A percentile compares a stretch with the other conserved stretches of the same genome.
phyloP scores from a whole-genome alignment of 2,329 filamentous ascomycete species.

The Xylariales sp. region DNA sequence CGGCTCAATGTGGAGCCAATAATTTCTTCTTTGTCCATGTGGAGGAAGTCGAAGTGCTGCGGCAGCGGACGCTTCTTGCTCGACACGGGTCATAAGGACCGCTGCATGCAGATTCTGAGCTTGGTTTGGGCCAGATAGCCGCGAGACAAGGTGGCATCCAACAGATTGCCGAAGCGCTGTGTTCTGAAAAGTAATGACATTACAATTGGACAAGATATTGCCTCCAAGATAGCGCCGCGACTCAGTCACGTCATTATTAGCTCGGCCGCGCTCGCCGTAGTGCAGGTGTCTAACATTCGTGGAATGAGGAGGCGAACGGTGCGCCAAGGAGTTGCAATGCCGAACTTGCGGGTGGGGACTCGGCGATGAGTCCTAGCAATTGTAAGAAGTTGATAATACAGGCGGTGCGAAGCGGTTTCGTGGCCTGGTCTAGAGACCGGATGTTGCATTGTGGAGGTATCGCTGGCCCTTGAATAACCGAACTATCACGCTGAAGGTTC shows the following conservation, averaged over 20 bases:
- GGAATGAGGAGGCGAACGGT: neutral
- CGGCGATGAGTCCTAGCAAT: neutral
- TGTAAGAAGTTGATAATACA: too few relatives aligned
- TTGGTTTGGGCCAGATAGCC: neutral
- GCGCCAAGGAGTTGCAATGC: too few relatives aligned
- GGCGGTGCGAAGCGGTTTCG: too few relatives aligned
- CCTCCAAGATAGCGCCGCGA: too few relatives aligned
- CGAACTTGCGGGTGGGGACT: too few relatives aligned
- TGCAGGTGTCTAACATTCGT: too few relatives aligned
- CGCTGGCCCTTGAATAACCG: slow-evolving; percentile 5
- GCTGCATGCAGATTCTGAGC: too few relatives aligned
- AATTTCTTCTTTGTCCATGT: neutral
- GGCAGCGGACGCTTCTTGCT: too few relatives aligned
- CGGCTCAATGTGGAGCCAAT: slow-evolving; percentile 10
- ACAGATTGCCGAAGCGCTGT: slow-evolving; percentile 6
- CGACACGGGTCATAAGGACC: too few relatives aligned
- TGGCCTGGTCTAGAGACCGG: too few relatives aligned
- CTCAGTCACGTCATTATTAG: neutral
- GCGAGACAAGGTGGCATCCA: neutral
- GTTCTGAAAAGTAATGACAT: neutral
- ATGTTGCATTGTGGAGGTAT: too few relatives aligned
- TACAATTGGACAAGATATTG: neutral
- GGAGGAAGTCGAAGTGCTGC: neutral
- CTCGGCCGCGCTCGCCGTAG: too few relatives aligned
- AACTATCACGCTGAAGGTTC: neutral